Evolutionary conservation across 441 rosid genomes (phyloP).

Genomic region (Pelargonium australe): DNA sequence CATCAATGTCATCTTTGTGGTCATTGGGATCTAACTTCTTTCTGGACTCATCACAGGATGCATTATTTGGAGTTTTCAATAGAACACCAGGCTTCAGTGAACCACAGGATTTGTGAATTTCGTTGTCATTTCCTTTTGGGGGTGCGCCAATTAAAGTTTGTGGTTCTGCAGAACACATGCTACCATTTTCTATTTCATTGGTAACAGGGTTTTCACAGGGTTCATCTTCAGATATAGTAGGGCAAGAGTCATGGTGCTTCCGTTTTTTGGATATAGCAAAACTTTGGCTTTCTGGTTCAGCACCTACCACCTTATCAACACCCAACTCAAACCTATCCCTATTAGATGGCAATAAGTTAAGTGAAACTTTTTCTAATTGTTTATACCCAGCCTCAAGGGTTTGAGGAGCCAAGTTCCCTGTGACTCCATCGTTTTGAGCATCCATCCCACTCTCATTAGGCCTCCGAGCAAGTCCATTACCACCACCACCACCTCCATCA

Average conservation of each 20-base stretch:
- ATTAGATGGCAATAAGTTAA: slow-evolving; percentile 21
- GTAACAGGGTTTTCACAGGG: slow-evolving; percentile 3
- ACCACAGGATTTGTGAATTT: neutral
- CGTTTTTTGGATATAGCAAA: slow-evolving; percentile 27
- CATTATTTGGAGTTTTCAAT: neutral
- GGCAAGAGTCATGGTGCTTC: slow-evolving; percentile 21
- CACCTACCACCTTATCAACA: slow-evolving; percentile 19
- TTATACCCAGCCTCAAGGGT: slow-evolving; percentile 21
- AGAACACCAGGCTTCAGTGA: neutral
- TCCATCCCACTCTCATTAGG: slow-evolving; percentile 11
- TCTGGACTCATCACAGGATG: slow-evolving; percentile 1
- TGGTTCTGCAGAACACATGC: slow-evolving; percentile 14
- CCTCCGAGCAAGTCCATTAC: slow-evolving; percentile 11
- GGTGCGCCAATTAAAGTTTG: slow-evolving; percentile 5
- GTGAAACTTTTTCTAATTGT: slow-evolving; percentile 14
- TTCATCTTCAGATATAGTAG: slow-evolving; percentile 7
- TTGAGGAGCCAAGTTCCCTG: slow-evolving; percentile 21
- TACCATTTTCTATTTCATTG: slow-evolving; percentile 12
- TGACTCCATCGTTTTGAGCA: slow-evolving; percentile 15
- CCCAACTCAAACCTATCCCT: slow-evolving; percentile 27
- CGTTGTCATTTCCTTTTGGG: neutral
- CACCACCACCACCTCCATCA: slow-evolving; percentile 12
- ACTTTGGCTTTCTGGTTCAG: slow-evolving; percentile 16
- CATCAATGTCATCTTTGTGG: slow-evolving; percentile 12
- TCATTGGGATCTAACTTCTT: slow-evolving; percentile 14